phyloP scores from a whole-genome alignment of 164 flowering plant genomes.

The Chimonanthus salicifolius region DNA sequence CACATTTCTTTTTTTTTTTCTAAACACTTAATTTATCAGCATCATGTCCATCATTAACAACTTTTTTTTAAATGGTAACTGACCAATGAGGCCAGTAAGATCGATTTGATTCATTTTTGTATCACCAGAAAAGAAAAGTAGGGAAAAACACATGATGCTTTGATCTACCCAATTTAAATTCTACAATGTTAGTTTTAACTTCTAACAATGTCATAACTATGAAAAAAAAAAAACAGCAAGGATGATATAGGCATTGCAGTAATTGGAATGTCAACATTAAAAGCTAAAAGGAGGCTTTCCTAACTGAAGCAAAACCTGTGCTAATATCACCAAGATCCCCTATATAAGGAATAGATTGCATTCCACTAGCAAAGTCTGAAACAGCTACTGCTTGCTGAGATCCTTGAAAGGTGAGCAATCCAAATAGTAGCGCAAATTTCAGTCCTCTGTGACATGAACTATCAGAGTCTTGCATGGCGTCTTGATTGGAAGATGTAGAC shows the following conservation, averaged over 20 bases:
- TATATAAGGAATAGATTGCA: constrained; percentile 45
- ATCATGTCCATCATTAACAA: not conserved
- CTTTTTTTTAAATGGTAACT: not conserved
- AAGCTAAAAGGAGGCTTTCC: constrained; percentile 70
- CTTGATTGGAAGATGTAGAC: constrained; percentile 5
- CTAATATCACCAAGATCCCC: constrained; percentile 86
- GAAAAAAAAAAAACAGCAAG: not conserved
- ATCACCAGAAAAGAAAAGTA: too few relatives aligned
- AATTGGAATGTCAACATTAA: constrained; percentile 14
- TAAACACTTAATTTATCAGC: not conserved
- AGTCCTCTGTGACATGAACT: constrained; percentile 23
- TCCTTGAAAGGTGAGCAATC: constrained; percentile 53
- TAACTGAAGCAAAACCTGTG: constrained; percentile 99
- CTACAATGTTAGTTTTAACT: not conserved
- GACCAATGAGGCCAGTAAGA: not conserved
- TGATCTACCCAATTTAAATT: not conserved
- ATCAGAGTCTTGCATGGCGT: constrained; percentile 11
- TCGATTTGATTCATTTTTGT: not conserved
- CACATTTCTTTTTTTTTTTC: not conserved
- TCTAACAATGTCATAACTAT: not conserved
- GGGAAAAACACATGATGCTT: too few relatives aligned
- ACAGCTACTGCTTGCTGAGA: constrained; percentile 59
- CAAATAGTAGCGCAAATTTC: constrained; percentile 54
- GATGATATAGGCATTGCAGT: not conserved
- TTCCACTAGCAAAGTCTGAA: constrained; percentile 44